A percentile compares a stretch with the other conserved stretches of the same genome.
Conservation (phyloP, 1,284 basidiomycete genomes). For the Malassezia nana region DNA sequence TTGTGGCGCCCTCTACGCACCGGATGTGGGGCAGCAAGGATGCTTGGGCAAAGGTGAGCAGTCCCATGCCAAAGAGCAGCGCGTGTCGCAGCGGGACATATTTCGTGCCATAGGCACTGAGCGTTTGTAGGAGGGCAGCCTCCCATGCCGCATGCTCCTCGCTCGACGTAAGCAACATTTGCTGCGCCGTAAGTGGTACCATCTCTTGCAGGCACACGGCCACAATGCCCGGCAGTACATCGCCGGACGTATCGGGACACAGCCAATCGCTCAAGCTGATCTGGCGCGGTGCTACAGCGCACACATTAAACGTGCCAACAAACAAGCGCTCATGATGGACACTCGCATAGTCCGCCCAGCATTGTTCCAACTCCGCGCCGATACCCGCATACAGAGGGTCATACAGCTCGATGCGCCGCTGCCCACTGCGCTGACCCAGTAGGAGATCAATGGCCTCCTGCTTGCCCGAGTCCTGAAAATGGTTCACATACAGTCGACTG, state of each 20-base stretch:
- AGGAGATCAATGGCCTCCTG: slow-evolving; percentile 92
- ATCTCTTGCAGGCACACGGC: slow-evolving; percentile 81
- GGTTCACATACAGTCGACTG: slow-evolving; percentile 76
- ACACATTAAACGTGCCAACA: slow-evolving; percentile 84
- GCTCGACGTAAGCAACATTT: slow-evolving; percentile 83
- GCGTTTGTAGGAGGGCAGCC: slow-evolving; percentile 64
- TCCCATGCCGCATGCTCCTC: slow-evolving; percentile 73
- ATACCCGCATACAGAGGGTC: slow-evolving; percentile 83
- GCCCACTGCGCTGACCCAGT: slow-evolving; percentile 79
- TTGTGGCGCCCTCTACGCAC: slow-evolving; percentile 78
- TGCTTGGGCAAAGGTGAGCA: slow-evolving; percentile 72
- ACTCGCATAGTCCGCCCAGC: slow-evolving; percentile 74
- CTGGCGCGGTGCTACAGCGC: slow-evolving; percentile 58
- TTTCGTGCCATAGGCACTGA: slow-evolving; percentile 51
- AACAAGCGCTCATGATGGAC: slow-evolving; percentile 66
- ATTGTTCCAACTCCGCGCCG: slow-evolving; percentile 53
- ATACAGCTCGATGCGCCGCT: slow-evolving; percentile 77
- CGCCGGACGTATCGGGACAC: slow-evolving; percentile 55
- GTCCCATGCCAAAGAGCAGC: slow-evolving; percentile 87
- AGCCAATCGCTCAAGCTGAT: slow-evolving; percentile 83
- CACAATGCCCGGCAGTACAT: slow-evolving; percentile 47
- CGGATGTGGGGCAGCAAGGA: slow-evolving; percentile 68
- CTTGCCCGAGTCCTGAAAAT: slow-evolving; percentile 91
- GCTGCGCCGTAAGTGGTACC: slow-evolving; percentile 88
- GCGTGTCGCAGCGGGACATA: slow-evolving; percentile 85